Evolutionary conservation across 768 basidiomycete genomes (phyloP).

Genomic region (Heimioporus sp.): DNA sequence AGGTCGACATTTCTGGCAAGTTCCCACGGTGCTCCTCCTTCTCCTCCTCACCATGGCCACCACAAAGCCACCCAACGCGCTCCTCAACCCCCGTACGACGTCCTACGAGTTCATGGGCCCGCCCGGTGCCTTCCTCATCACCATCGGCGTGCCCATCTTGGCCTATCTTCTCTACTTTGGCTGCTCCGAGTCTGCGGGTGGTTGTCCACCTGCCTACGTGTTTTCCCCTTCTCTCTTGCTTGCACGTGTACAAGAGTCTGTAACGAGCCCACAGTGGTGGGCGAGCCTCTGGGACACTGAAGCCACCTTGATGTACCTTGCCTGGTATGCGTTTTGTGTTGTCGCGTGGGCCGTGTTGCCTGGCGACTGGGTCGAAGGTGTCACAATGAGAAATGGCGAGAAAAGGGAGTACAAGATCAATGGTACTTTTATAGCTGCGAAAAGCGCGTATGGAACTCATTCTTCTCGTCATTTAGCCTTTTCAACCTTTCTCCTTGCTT

Average conservation of each 20-base stretch:
- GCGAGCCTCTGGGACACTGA: constrained; percentile 78
- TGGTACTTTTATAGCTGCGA: constrained; percentile 48
- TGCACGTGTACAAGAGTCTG: constrained; percentile 42
- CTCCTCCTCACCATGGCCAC: constrained; percentile 17
- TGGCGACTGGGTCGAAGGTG: constrained; percentile 69
- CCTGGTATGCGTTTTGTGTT: constrained; percentile 90
- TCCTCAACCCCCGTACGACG: constrained; percentile 69
- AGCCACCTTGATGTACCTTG: constrained; percentile 72
- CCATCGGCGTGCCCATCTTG: constrained; percentile 65
- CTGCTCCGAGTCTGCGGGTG: constrained; percentile 69
- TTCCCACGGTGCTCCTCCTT: background rate
- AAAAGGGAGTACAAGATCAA: constrained; percentile 92
- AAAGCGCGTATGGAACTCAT: background rate
- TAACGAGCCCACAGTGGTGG: constrained; percentile 63
- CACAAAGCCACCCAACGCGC: constrained; percentile 20
- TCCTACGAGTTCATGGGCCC: constrained; percentile 84
- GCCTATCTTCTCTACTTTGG: constrained; percentile 76
- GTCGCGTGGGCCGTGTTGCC: constrained; percentile 79
- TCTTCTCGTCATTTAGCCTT: constrained; percentile 53
- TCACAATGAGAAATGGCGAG: constrained; percentile 67
- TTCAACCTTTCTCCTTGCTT: constrained; percentile 77
- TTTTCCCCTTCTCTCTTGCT: constrained; percentile 32
- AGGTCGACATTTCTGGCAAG: background rate
- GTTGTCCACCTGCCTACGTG: constrained; percentile 57
- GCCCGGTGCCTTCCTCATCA: constrained; percentile 69